Conservation (phyloP, 768 basidiomycete genomes). For the Ramaria sp. region DNA sequence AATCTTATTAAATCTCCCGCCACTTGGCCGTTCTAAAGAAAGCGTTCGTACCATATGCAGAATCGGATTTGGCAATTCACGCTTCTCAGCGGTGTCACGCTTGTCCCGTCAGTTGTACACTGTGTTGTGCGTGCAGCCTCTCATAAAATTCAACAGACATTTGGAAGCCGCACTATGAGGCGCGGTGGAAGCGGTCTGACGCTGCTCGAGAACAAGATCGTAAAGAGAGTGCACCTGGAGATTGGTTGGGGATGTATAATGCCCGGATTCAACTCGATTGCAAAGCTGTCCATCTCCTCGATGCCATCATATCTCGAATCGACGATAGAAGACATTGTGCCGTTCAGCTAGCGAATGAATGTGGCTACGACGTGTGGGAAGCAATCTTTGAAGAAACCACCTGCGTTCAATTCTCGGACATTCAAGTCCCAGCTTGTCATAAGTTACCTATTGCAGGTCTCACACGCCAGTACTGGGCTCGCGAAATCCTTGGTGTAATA, state of each 20-base stretch:
- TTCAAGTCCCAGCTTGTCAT: not conserved
- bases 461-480: conserved; percentile 42
- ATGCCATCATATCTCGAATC: conserved; percentile 25
- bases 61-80: not conserved
- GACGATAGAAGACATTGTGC: conserved; percentile 30
- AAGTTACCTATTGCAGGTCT: conserved; percentile 20
- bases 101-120: not conserved
- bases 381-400: conserved; percentile 29
- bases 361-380: conserved; percentile 48
- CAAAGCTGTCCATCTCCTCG: conserved; percentile 28
- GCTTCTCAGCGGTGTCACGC: conserved; percentile 4
- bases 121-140: not conserved
- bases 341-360: conserved; percentile 24
- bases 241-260: conserved; percentile 39
- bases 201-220: conserved; percentile 27
- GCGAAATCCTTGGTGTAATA: conserved; percentile 31
- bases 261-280: conserved; percentile 34
- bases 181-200: conserved; percentile 34
- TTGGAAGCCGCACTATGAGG: conserved; percentile 44
- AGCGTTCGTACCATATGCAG: conserved; percentile 1
- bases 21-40: not conserved
- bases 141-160: conserved; percentile 15
- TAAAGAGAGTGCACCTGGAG: conserved; percentile 17
- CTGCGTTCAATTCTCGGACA: conserved; percentile 16
- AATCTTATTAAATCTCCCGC: not conserved